Evolutionary conservation across 1,139 yeast species (phyloP).

Genomic region (Sugiyamaella paludigena): DNA sequence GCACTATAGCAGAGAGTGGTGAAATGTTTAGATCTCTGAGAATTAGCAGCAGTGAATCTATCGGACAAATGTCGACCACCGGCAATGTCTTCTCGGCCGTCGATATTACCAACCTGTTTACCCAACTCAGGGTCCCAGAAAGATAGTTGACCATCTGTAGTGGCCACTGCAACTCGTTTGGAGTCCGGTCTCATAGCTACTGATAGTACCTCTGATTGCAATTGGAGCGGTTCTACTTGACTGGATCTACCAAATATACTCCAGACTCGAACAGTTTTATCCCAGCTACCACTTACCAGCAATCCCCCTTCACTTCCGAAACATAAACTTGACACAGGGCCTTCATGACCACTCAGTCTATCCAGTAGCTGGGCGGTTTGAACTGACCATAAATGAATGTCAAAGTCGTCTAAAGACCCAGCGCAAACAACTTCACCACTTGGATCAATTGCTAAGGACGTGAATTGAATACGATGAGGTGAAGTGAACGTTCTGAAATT

Average conservation of each 20-base stretch:
- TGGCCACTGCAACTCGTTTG: conserved; percentile 80
- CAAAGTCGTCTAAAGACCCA: conserved; percentile 87
- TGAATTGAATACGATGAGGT: conserved; percentile 81
- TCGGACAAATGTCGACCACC: conserved; percentile 87
- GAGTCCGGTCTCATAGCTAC: conserved; percentile 90
- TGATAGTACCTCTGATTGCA: conserved; percentile 80
- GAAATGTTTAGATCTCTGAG: conserved; percentile 81
- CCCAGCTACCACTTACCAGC: conserved; percentile 96
- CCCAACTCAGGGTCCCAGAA: conserved; percentile 83
- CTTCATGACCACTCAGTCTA: conserved; percentile 88
- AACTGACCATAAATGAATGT: conserved; percentile 94
- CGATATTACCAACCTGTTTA: conserved; percentile 77
- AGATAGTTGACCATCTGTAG: conserved; percentile 83
- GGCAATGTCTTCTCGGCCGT: conserved; percentile 79
- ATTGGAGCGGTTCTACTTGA: conserved; percentile 86
- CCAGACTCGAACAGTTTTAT: conserved; percentile 91
- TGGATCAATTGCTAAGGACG: conserved; percentile 90
- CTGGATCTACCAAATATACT: conserved; percentile 75
- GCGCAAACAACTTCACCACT: conserved; percentile 97
- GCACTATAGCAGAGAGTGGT: conserved; percentile 80
- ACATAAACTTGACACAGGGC: conserved; percentile 85
- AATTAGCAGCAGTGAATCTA: conserved; percentile 73
- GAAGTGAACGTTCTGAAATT: conserved; percentile 95
- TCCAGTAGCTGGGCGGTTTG: conserved; percentile 92
- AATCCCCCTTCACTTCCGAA: conserved; percentile 77